Evolutionary conservation across 2,329 filamentous ascomycete genomes (phyloP).

Genomic region (Elsinoe batatas): DNA sequence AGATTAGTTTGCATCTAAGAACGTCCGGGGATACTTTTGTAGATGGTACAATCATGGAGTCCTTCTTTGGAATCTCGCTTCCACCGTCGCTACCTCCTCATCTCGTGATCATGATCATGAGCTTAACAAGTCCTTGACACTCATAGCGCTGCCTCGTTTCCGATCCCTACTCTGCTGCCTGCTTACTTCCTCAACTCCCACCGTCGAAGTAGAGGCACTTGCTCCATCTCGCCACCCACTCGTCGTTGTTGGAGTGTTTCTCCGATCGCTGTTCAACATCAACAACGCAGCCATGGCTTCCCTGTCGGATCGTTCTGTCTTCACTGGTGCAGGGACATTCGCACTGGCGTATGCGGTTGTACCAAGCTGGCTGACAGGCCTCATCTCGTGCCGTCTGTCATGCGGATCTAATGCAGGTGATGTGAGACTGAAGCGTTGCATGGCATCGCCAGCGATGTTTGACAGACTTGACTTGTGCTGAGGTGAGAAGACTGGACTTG

Average conservation of each 20-base stretch:
- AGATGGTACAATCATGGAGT: not conserved
- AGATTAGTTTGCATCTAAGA: too few relatives aligned
- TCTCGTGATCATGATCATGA: conserved; percentile 18
- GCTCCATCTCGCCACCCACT: conserved; percentile 27
- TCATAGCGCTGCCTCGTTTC: conserved; percentile 32
- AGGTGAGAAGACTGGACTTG: not conserved
- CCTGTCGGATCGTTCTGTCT: conserved; percentile 40
- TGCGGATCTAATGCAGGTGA: conserved; percentile 14
- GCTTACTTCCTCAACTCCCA: conserved; percentile 12
- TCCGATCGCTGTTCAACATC: conserved; percentile 75
- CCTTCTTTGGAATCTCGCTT: not conserved
- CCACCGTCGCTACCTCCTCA: not conserved
- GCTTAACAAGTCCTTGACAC: conserved; percentile 38
- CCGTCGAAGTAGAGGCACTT: conserved; percentile 10
- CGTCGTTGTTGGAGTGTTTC: conserved; percentile 30
- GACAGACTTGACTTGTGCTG: conserved; percentile 10
- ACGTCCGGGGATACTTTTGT: too few relatives aligned
- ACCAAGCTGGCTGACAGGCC: conserved; percentile 3
- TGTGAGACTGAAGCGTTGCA: conserved; percentile 13
- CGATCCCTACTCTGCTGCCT: conserved; percentile 17
- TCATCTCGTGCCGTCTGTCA: not conserved
- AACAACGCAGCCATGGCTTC: conserved; percentile 78
- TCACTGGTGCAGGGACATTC: not conserved
- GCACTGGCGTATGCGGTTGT: not conserved
- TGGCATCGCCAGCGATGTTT: conserved; percentile 8